These are phyloP conservation scores for Ascoidea rubescens DNA, from an alignment of 805 yeast genomes.

Conservation along the genomic window DNA sequence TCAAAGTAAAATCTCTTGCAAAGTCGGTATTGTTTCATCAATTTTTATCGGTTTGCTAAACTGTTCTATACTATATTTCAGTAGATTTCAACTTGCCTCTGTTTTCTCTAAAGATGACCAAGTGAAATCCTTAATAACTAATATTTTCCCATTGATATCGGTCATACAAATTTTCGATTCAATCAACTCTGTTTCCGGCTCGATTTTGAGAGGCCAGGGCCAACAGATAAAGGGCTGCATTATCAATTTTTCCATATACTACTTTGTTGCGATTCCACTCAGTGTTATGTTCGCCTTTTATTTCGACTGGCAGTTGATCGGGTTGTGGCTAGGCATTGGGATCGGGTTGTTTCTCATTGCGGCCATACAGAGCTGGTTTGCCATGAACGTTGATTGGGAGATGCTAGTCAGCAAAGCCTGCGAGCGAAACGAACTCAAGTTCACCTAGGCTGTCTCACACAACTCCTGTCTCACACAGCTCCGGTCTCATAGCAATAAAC, in stretches of 20 bases:
- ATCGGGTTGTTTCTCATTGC: constrained; percentile 39
- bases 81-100: constrained; percentile 35
- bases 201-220: constrained; percentile 78
- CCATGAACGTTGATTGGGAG: constrained; percentile 40
- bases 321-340: constrained; percentile 72
- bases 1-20: constrained; percentile 30
- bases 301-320: constrained; percentile 33
- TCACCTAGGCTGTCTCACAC: no score
- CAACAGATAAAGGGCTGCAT: constrained; percentile 67
- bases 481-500: no score
- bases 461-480: no score
- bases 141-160: constrained; percentile 48
- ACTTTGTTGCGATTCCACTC: constrained; percentile 61
- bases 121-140: constrained; percentile 36
- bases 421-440: constrained; percentile 6
- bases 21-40: constrained; percentile 29
- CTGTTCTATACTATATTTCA: constrained; percentile 31
- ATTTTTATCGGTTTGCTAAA: constrained; percentile 34
- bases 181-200: constrained; percentile 61
- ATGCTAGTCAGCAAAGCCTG: constrained; percentile 7
- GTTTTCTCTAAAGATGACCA: constrained; percentile 48
- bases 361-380: constrained; percentile 31
- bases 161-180: constrained; percentile 60
- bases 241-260: constrained; percentile 55
- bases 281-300: constrained; percentile 42